Conservation (phyloP, 129 eudicot genomes). For the Helichrysum umbraculigerum region DNA sequence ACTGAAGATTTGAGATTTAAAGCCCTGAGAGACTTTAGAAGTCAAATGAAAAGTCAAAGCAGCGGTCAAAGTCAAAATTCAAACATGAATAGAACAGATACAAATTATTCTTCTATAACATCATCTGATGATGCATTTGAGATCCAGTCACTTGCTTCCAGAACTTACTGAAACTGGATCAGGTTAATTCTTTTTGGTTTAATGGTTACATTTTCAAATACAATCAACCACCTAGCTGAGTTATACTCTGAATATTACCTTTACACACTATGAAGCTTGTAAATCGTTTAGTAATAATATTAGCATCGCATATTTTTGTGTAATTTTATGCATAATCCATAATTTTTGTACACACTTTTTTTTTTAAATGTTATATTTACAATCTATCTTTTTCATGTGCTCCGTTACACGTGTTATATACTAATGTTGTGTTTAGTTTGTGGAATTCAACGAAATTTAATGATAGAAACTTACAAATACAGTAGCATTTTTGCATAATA, state of each 20-base stretch:
- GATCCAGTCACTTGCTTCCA: slow-evolving; percentile 27
- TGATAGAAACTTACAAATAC: too few relatives aligned
- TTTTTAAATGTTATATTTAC: too few relatives aligned
- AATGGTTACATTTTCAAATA: too few relatives aligned
- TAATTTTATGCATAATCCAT: too few relatives aligned
- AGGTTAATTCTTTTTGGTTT: background rate
- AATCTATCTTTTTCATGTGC: too few relatives aligned
- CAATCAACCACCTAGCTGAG: background rate
- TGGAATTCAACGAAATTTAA: too few relatives aligned
- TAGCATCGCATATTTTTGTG: background rate
- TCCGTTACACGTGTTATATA: too few relatives aligned
- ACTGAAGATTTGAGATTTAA: slow-evolving; percentile 64
- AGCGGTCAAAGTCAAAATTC: slow-evolving; percentile 36
- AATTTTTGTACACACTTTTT: background rate
- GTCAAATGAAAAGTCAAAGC: slow-evolving; percentile 28
- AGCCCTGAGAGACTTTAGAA: slow-evolving; percentile 72
- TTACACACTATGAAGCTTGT: background rate
- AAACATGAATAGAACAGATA: slow-evolving; percentile 27
- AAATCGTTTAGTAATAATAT: too few relatives aligned
- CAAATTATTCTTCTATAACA: slow-evolving; percentile 36
- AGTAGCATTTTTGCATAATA: too few relatives aligned
- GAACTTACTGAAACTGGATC: slow-evolving; percentile 20
- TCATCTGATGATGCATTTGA: slow-evolving; percentile 38
- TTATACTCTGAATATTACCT: background rate
- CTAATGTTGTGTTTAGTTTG: too few relatives aligned